Conservation (phyloP, 331 rosid species). For the Quercus tomentella region DNA sequence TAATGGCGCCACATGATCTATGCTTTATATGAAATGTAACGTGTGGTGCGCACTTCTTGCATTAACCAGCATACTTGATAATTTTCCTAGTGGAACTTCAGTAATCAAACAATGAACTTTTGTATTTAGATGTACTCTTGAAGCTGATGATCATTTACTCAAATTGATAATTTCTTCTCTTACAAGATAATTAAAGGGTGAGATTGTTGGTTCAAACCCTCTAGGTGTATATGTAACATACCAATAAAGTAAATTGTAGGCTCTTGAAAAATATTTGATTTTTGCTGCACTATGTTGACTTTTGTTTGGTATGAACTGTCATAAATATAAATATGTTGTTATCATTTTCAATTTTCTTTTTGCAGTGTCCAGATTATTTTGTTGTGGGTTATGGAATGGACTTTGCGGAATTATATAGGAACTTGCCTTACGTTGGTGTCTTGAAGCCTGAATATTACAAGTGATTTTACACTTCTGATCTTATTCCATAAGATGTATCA, state of each 20-base stretch:
- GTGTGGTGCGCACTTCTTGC: too few species aligned
- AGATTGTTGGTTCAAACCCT: too few species aligned
- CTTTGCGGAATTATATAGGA: constrained; percentile 73
- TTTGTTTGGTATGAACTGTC: background rate
- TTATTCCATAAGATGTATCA: background rate
- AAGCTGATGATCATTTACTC: too few species aligned
- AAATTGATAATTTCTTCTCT: too few species aligned
- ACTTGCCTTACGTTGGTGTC: constrained; percentile 83
- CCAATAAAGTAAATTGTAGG: background rate
- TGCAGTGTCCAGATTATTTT: constrained; percentile 84
- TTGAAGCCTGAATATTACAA: constrained; percentile 71
- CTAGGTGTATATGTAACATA: too few species aligned
- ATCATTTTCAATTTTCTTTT: background rate
- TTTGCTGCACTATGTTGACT: background rate
- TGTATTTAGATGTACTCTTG: background rate
- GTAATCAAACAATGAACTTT: background rate
- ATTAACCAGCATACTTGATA: background rate
- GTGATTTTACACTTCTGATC: constrained; percentile 16
- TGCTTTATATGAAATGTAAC: too few species aligned
- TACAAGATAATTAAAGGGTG: too few species aligned
- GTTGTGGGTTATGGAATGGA: constrained; percentile 99
- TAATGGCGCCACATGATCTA: too few species aligned
- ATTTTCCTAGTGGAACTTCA: background rate
- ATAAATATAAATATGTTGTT: background rate
- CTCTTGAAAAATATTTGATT: background rate